Evolutionary conservation across 2,329 filamentous ascomycete species (phyloP), one percentile per base, ranked within the genome.

Genomic region (Cercospora berteroae): DNA sequence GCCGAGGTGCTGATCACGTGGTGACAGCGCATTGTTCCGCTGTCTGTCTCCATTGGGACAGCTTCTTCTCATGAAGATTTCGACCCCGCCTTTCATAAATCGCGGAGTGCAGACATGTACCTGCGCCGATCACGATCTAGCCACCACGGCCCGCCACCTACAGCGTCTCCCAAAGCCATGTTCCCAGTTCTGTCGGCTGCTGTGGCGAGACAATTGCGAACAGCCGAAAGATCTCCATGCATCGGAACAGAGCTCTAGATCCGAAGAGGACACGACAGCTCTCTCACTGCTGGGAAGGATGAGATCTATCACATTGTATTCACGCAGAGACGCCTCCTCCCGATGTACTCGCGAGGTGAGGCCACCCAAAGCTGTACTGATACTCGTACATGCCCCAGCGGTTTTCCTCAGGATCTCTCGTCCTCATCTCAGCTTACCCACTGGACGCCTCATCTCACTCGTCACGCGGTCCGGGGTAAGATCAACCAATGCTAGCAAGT

Each of bases 61-160:
- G 18, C 25, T 60, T 25, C 20, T 39, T 20, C 25, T 36, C 20
- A 23, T 16, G n/a, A 36, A 20, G 9, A 39, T 16, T 36, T 36
- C 50, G 20, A 63, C 61, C 61, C 61, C 61, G 60, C 60, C 39
- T 52, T 27, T 9, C 16, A 33, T 39, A 48, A 13, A 25, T 18
- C 44, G 44, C 44, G 60, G 60, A 63, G 60, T 63, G 60, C 60
- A 61, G 33, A 36, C n/a, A 23, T 13, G 61, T 60, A 44, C 58
- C 58, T 60, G 31, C 31, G 31, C 33, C 20, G 58, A 44, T 23
- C 60, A 61, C 59, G 29, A 55, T 52, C 60, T 63, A 63, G 60
- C 31, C 60, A 63, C 31, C 20, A 9, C 61, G 61, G 31, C 18
- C 61, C 61, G 50, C 29, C n/a, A 16, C 13, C 10, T 48, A 25